Percentiles rank a stretch among this genome's conserved stretches.
phyloP scores from a whole-genome alignment of 805 yeast species.

The Candida odintsovae region DNA sequence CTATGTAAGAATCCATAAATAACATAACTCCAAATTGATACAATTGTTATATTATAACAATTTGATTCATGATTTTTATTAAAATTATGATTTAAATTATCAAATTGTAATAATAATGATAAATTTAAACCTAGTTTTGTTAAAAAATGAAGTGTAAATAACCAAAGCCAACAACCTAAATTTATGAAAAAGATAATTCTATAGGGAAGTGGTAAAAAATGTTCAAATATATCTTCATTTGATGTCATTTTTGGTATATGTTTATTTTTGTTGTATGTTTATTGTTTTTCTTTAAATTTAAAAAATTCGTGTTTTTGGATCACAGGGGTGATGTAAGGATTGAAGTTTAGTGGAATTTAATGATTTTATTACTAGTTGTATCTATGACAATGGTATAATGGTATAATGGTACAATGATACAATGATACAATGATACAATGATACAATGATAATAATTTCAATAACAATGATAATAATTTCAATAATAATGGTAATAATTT shows the following conservation, averaged over 20 bases:
- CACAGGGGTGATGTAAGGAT: too few species aligned
- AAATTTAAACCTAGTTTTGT: constrained; percentile 1
- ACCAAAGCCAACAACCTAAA: constrained; percentile 11
- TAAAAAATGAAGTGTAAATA: neutral
- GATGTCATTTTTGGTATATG: neutral
- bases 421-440: too few species aligned
- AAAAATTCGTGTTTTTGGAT: too few species aligned
- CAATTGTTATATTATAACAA: constrained; percentile 2
- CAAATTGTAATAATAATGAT: constrained; percentile 2
- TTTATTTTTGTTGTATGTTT: too few species aligned
- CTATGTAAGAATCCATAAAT: constrained; percentile 2
- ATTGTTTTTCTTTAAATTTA: neutral
- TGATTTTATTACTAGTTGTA: too few species aligned
- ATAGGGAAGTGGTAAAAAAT: constrained; percentile 9
- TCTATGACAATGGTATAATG: too few species aligned
- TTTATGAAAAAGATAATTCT: constrained; percentile 7
- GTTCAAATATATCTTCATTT: constrained; percentile 1
- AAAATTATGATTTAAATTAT: constrained; percentile 1
- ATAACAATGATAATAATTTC: too few species aligned
- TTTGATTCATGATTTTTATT: neutral
- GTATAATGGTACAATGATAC: too few species aligned
- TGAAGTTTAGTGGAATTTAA: too few species aligned
- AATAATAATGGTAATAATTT: too few species aligned
- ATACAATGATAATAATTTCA: too few species aligned
- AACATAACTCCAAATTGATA: constrained; percentile 1